phyloP scores from a whole-genome alignment of 805 yeast genomes.

The Teunomyces tritomae region DNA sequence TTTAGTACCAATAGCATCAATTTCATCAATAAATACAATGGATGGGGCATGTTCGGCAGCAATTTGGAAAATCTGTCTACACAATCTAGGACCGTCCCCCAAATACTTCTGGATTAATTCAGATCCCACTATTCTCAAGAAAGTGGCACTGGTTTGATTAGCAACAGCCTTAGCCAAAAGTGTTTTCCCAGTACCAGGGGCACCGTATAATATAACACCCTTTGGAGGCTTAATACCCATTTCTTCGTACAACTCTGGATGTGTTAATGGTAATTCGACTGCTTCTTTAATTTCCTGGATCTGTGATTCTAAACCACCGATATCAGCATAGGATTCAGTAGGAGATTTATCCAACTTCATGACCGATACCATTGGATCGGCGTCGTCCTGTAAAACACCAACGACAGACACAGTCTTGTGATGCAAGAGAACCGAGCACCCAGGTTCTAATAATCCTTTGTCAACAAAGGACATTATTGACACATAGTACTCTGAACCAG shows the following conservation, averaged over 20 bases:
- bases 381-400: constrained; percentile 98
- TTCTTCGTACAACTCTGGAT: constrained; percentile 95
- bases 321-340: constrained; percentile 92
- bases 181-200: constrained; percentile 98
- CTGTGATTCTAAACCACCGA: constrained; percentile 94
- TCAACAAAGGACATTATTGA: constrained; percentile 95
- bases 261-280: constrained; percentile 92
- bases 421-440: constrained; percentile 91
- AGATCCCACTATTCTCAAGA: constrained; percentile 93
- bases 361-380: constrained; percentile 96
- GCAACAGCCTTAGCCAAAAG: constrained; percentile 97
- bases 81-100: constrained; percentile 96
- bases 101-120: constrained; percentile 95
- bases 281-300: constrained; percentile 98
- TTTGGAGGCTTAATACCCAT: constrained; percentile 99
- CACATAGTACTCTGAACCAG: constrained; percentile 97
- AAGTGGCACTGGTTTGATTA: constrained; percentile 94
- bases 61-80: constrained; percentile 91
- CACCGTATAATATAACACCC: constrained; percentile 95
- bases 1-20: constrained; percentile 98
- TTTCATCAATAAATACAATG: constrained; percentile 97
- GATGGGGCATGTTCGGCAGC: constrained; percentile 98
- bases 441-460: constrained; percentile 93
- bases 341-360: constrained; percentile 99
- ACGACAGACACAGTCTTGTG: constrained; percentile 94